Evolutionary conservation across 352 stramenopile genomes (phyloP).

Genomic region (Phytopythium cucurbitacearum): DNA sequence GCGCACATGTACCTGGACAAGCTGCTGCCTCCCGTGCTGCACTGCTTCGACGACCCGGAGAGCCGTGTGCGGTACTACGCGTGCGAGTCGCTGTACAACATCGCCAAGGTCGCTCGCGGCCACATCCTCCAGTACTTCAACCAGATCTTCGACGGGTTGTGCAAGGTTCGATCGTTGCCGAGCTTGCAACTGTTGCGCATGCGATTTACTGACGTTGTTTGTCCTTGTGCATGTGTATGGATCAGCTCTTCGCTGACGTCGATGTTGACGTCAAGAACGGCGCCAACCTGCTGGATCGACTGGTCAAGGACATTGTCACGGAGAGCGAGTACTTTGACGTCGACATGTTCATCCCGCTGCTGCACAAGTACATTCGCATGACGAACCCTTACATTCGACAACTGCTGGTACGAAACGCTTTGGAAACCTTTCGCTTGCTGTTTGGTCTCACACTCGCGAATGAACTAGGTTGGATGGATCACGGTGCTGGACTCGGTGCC

Average conservation of each 20-base stretch:
- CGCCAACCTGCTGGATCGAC: slow-evolving; percentile 82
- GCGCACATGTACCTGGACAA: slow-evolving; percentile 90
- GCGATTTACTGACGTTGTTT: background rate
- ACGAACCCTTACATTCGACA: slow-evolving; percentile 99
- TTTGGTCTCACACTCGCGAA: background rate
- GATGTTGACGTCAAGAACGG: slow-evolving; percentile 99
- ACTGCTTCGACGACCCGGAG: slow-evolving; percentile 99
- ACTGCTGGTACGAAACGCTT: slow-evolving; percentile 74
- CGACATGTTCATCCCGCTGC: slow-evolving; percentile 97
- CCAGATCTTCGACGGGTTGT: slow-evolving; percentile 98
- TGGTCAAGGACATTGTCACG: slow-evolving; percentile 99
- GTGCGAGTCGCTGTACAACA: slow-evolving; percentile 99
- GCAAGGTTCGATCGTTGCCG: slow-evolving; percentile 34
- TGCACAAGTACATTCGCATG: slow-evolving; percentile 99
- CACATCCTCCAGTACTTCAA: slow-evolving; percentile 98
- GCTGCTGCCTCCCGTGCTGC: slow-evolving; percentile 96
- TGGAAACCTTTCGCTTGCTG: background rate
- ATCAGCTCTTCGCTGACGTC: slow-evolving; percentile 96
- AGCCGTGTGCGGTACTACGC: slow-evolving; percentile 98
- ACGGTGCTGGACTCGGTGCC: slow-evolving; percentile 98
- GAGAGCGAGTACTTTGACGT: slow-evolving; percentile 98
- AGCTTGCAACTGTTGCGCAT: slow-evolving; percentile 15
- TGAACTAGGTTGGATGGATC: slow-evolving; percentile 92
- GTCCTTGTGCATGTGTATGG: slow-evolving; percentile 25
- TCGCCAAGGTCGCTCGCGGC: slow-evolving; percentile 95